These are phyloP conservation scores for Pterocarpus santalinus DNA, from an alignment of 306 rosid species.

Conservation along the genomic window DNA sequence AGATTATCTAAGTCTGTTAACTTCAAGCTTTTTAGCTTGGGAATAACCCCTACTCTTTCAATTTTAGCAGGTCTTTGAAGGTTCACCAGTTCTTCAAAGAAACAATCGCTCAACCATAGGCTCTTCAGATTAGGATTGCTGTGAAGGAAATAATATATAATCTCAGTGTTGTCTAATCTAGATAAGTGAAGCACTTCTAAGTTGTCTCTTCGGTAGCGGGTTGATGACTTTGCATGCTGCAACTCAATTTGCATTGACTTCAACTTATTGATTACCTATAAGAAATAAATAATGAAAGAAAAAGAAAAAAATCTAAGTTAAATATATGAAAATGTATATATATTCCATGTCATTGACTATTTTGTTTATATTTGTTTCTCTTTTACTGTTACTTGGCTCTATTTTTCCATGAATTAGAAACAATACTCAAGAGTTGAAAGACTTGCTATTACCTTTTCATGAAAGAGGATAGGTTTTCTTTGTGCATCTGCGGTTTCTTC, in stretches of 20 bases:
- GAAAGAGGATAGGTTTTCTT: not conserved
- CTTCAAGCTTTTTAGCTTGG: slow-evolving; percentile 8
- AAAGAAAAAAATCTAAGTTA: not conserved
- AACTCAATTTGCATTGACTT: slow-evolving; percentile 21
- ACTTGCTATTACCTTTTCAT: slow-evolving; percentile 3
- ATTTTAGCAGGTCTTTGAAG: not conserved
- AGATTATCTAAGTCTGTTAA: not conserved
- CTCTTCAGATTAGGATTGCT: slow-evolving; percentile 33
- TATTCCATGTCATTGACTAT: not conserved
- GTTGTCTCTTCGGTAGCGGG: not conserved
- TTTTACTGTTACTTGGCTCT: not conserved
- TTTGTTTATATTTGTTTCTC: not conserved
- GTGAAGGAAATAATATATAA: slow-evolving; percentile 36
- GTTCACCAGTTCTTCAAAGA: not conserved
- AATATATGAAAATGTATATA: not conserved
- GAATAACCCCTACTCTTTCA: slow-evolving; percentile 21
- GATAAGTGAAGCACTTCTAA: slow-evolving; percentile 18
- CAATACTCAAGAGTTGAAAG: not conserved
- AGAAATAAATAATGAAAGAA: not conserved
- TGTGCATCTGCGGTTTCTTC: not conserved
- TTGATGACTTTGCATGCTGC: not conserved
- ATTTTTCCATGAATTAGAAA: not conserved
- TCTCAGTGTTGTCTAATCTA: not conserved
- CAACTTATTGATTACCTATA: slow-evolving; percentile 32
- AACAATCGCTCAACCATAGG: not conserved